A percentile compares a stretch with the other conserved stretches of the same genome.
These are phyloP conservation scores for Phytophthora megakarya DNA, from an alignment of 352 stramenopile species.

Conservation along the genomic window DNA sequence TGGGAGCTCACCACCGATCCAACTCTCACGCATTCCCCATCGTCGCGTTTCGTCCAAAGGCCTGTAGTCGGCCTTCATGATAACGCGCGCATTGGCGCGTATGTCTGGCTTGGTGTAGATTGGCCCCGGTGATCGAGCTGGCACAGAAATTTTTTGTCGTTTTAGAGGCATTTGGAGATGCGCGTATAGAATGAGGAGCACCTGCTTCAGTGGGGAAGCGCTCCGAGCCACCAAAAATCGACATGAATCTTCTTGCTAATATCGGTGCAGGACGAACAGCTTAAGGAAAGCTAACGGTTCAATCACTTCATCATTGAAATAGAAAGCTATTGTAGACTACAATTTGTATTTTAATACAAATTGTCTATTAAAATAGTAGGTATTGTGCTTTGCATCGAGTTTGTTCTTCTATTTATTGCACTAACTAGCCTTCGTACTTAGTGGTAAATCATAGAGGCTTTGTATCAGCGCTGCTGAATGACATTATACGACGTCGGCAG, in stretches of 20 bases:
- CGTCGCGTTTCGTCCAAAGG: conserved; percentile 67
- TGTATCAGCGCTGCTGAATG: too few species aligned
- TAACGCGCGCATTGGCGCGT: conserved; percentile 60
- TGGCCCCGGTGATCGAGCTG: conserved; percentile 70
- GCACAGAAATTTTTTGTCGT: background rate
- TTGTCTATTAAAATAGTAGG: too few species aligned
- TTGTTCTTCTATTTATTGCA: too few species aligned
- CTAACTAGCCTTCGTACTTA: too few species aligned
- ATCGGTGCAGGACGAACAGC: too few species aligned
- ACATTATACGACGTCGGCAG: too few species aligned
- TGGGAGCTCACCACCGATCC: conserved; percentile 62
- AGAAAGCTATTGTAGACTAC: conserved; percentile 34
- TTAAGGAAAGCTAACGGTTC: too few species aligned
- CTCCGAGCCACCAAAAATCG: conserved; percentile 81
- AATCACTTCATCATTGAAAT: conserved; percentile 27
- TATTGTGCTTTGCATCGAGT: too few species aligned
- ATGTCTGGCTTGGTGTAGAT: conserved; percentile 72
- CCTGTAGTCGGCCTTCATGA: conserved; percentile 76
- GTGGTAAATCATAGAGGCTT: too few species aligned
- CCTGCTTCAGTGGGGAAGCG: conserved; percentile 74
- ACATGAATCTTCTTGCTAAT: conserved; percentile 43
- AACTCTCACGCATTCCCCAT: conserved; percentile 83
- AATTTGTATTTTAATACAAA: too few species aligned
- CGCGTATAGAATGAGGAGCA: conserved; percentile 18
- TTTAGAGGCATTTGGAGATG: background rate